phyloP scores from a whole-genome alignment of 306 rosid species.

The Sicyos edulis region DNA sequence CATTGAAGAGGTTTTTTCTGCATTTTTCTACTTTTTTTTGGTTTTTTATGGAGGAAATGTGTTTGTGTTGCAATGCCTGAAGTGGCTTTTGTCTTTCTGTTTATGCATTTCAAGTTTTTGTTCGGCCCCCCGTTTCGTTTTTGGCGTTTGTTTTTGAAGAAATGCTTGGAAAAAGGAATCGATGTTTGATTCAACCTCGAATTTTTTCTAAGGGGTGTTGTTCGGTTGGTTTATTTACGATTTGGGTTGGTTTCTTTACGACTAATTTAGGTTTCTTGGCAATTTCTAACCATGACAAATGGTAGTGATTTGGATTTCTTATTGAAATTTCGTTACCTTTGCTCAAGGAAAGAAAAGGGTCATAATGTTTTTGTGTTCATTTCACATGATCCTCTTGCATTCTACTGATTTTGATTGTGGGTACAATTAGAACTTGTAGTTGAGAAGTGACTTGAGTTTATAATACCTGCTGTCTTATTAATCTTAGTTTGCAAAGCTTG shows the following conservation, averaged over 20 bases:
- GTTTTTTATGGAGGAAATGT: slow-evolving; percentile 9
- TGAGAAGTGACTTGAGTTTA: not conserved
- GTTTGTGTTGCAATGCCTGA: not conserved
- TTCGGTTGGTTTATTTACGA: not conserved
- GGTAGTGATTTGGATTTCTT: not conserved
- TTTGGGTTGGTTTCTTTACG: not conserved
- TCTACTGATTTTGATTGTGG: slow-evolving; percentile 2
- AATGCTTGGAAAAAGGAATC: not conserved
- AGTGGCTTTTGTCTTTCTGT: not conserved
- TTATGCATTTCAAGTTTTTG: slow-evolving; percentile 1
- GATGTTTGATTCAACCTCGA: not conserved
- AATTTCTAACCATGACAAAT: not conserved
- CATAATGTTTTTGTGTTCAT: not conserved
- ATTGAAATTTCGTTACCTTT: not conserved
- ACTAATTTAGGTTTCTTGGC: not conserved
- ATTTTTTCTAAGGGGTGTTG: not conserved
- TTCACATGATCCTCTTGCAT: not conserved
- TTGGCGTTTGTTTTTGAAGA: not conserved
- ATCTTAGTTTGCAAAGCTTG: not conserved
- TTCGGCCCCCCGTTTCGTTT: not conserved
- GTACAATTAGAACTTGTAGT: not conserved
- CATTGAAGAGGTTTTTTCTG: slow-evolving; percentile 61
- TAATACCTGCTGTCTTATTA: not conserved
- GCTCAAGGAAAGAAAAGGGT: not conserved
- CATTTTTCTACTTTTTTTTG: slow-evolving; percentile 4